Percentiles rank a stretch among this genome's conserved stretches.
Evolutionary conservation across 352 stramenopile genomes (phyloP).

Genomic region (Thraustochytrium sp.): DNA sequence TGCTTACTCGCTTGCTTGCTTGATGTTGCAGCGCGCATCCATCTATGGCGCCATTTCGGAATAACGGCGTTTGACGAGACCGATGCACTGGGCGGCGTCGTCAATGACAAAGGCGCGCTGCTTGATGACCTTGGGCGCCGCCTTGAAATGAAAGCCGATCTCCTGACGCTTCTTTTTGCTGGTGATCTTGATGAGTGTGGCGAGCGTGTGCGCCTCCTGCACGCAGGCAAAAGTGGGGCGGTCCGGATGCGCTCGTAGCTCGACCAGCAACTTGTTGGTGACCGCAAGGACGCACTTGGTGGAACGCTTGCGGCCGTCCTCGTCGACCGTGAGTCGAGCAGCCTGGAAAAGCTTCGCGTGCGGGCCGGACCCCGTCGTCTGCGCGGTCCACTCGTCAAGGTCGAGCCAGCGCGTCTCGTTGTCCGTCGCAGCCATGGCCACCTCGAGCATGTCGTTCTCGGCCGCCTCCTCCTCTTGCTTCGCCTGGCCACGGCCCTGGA

Average conservation of each 20-base stretch:
- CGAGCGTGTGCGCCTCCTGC: neutral
- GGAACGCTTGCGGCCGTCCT: neutral
- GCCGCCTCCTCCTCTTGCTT: neutral
- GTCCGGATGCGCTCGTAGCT: neutral
- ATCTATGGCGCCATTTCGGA: neutral
- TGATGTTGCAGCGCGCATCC: too few species aligned
- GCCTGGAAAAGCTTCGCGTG: neutral
- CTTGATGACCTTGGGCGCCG: neutral
- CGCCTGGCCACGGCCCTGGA: neutral
- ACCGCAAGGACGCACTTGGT: neutral
- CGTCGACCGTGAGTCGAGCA: neutral
- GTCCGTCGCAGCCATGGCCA: neutral
- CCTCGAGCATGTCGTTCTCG: neutral
- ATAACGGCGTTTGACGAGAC: constrained; percentile 8
- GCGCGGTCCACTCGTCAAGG: neutral
- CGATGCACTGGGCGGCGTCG: neutral
- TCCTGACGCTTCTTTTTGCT: constrained; percentile 8
- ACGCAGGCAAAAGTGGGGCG: neutral
- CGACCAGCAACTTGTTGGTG: neutral
- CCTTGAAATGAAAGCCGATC: constrained; percentile 23
- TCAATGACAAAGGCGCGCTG: constrained; percentile 6
- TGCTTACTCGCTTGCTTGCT: too few species aligned
- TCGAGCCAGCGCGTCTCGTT: neutral
- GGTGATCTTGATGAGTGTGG: constrained; percentile 14
- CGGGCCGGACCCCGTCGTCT: neutral